Percentiles rank a stretch among this genome's conserved stretches.
Conservation (phyloP, 768 basidiomycete genomes). For the Tulasnella sp. region DNA sequence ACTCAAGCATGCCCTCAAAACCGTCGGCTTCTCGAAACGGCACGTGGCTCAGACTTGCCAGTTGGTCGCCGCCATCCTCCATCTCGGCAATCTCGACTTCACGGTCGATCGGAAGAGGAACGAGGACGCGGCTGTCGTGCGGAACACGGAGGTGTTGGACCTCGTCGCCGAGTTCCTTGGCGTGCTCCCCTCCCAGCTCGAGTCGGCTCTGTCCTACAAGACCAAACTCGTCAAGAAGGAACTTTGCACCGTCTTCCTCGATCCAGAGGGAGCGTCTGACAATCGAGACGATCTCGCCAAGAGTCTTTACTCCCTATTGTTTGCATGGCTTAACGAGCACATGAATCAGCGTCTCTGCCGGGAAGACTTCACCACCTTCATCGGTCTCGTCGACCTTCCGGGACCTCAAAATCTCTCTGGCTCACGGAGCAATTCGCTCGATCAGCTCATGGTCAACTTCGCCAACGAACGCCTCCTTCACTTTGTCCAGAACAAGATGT, state of each 20-base stretch:
- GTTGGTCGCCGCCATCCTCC: constrained; percentile 87
- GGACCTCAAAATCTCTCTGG: constrained; percentile 72
- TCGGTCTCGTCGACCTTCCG: constrained; percentile 89
- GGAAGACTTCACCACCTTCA: constrained; percentile 85
- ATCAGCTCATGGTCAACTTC: constrained; percentile 94
- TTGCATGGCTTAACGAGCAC: constrained; percentile 92
- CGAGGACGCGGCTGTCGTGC: constrained; percentile 86
- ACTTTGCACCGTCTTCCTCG: constrained; percentile 92
- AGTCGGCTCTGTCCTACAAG: constrained; percentile 76
- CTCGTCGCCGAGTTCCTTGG: constrained; percentile 89
- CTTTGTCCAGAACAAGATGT: constrained; percentile 68
- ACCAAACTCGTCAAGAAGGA: constrained; percentile 91
- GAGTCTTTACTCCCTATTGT: constrained; percentile 85
- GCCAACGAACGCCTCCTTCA: constrained; percentile 86
- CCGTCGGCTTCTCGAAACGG: constrained; percentile 85
- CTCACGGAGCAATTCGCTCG: constrained; percentile 73
- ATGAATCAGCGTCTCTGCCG: constrained; percentile 92
- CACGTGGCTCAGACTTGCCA: constrained; percentile 95
- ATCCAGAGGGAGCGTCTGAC: constrained; percentile 84
- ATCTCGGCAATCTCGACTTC: constrained; percentile 94
- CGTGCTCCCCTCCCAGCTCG: constrained; percentile 57
- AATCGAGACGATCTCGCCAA: constrained; percentile 93
- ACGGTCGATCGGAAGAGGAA: constrained; percentile 69
- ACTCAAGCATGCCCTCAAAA: constrained; percentile 87
- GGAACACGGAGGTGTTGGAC: constrained; percentile 69